These are phyloP conservation scores for Vanrija sp. DNA, from an alignment of 1,284 basidiomycete genomes.

Conservation along the genomic window DNA sequence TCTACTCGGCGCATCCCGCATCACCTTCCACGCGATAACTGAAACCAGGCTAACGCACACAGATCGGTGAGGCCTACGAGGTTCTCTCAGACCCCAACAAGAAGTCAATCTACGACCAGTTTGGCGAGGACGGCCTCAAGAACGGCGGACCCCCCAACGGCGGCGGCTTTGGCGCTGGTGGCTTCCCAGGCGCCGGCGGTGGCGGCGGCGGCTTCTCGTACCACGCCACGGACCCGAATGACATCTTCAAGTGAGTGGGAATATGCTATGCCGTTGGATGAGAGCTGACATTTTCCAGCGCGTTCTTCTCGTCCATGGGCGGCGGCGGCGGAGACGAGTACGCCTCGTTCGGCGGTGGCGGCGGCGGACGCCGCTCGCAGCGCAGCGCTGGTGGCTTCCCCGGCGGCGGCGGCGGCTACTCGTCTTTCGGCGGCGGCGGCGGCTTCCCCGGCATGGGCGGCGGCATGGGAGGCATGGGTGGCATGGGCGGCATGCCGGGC, in stretches of 20 bases:
- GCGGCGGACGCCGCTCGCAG: constrained; percentile 24
- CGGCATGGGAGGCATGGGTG: constrained; percentile 52
- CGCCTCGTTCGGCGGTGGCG: constrained; percentile 29
- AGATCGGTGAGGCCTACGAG: constrained; percentile 95
- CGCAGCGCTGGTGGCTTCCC: constrained; percentile 29
- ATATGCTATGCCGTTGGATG: constrained; percentile 21
- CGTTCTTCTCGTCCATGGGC: constrained; percentile 58
- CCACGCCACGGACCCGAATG: constrained; percentile 76
- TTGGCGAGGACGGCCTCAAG: constrained; percentile 94
- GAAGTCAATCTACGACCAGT: constrained; percentile 87
- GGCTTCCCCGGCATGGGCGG: constrained; percentile 49
- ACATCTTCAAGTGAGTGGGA: constrained; percentile 77
- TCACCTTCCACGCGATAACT: not conserved
- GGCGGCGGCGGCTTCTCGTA: constrained; percentile 57
- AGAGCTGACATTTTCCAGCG: constrained; percentile 50
- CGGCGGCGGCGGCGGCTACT: constrained; percentile 10
- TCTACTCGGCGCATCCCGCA: not conserved
- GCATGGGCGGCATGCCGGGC: constrained; percentile 60
- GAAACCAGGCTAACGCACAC: not conserved
- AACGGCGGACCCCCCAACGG: constrained; percentile 49
- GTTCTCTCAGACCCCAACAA: constrained; percentile 88
- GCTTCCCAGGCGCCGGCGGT: constrained; percentile 53
- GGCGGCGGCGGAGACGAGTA: constrained; percentile 38
- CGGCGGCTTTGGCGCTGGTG: constrained; percentile 48
- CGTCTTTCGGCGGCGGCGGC: constrained; percentile 20